A percentile compares a stretch with the other conserved stretches of the same genome.
These are phyloP conservation scores for Calonectria multiphialidica DNA, from an alignment of 2,329 filamentous ascomycete genomes.

Conservation along the genomic window DNA sequence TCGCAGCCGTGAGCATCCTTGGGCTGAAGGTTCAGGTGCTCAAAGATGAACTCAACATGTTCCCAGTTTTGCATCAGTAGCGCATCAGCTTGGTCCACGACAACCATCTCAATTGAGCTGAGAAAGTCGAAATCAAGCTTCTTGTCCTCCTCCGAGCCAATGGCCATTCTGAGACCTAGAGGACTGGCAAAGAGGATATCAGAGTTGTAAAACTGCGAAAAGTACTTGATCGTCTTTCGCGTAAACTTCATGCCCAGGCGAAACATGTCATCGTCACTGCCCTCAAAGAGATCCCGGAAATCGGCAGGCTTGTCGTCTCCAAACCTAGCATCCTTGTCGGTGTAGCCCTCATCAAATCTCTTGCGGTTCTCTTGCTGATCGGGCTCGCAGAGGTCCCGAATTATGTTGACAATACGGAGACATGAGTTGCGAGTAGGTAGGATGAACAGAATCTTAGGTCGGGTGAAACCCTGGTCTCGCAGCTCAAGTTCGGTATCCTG, in stretches of 20 bases:
- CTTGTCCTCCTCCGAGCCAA: conserved; percentile 79
- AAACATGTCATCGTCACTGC: conserved; percentile 98
- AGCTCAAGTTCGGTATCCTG: conserved; percentile 77
- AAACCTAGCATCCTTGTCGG: conserved; percentile 73
- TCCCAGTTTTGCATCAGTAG: conserved; percentile 99
- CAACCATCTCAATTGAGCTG: conserved; percentile 89
- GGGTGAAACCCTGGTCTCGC: conserved; percentile 94
- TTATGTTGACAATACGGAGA: conserved; percentile 80
- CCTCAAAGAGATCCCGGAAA: conserved; percentile 89
- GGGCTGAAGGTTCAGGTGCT: conserved; percentile 91
- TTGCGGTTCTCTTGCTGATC: conserved; percentile 97
- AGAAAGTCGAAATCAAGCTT: conserved; percentile 88
- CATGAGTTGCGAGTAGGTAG: conserved; percentile 91
- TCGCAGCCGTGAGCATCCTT: conserved; percentile 93
- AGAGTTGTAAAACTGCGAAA: conserved; percentile 94
- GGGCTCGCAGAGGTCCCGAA: conserved; percentile 80
- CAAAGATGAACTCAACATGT: conserved; percentile 91
- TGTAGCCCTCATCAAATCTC: conserved; percentile 88
- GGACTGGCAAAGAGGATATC: conserved; percentile 95
- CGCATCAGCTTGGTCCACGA: conserved; percentile 93
- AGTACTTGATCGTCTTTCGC: conserved; percentile 94
- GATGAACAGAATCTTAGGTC: conserved; percentile 92
- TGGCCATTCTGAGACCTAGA: conserved; percentile 88
- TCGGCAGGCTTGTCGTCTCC: conserved; percentile 84
- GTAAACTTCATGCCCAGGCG: conserved; percentile 97